phyloP scores from a whole-genome alignment of 1,284 basidiomycete species.

The Ustilago shanxiensis region DNA sequence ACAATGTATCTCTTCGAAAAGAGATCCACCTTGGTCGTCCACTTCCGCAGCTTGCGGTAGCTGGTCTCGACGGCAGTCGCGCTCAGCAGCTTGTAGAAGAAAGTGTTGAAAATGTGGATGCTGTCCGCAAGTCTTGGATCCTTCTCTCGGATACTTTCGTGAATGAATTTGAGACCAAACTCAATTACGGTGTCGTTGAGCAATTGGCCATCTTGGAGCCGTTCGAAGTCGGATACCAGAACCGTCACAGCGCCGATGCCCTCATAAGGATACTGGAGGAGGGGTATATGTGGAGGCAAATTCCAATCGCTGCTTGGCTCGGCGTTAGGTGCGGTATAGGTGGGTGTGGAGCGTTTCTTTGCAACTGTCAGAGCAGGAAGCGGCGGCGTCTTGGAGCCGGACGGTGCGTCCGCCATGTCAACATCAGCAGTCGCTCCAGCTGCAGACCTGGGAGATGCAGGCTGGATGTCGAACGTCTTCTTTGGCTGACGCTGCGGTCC shows the following conservation, averaged over 20 bases:
- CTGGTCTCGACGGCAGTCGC: conserved; percentile 73
- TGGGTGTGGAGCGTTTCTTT: conserved; percentile 7
- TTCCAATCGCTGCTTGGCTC: not conserved
- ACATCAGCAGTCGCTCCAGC: conserved; percentile 4
- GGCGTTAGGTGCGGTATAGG: not conserved
- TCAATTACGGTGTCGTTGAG: conserved; percentile 96
- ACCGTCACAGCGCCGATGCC: conserved; percentile 58
- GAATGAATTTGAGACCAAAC: conserved; percentile 86
- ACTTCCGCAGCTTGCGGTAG: conserved; percentile 88
- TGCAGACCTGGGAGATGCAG: conserved; percentile 21
- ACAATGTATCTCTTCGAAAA: conserved; percentile 93
- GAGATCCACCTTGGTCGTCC: conserved; percentile 88
- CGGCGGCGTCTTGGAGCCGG: conserved; percentile 2
- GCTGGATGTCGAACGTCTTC: conserved; percentile 37
- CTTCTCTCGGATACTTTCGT: conserved; percentile 55
- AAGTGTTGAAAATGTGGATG: conserved; percentile 93
- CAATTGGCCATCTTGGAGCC: conserved; percentile 59
- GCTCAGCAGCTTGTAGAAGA: conserved; percentile 95
- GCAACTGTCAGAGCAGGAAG: conserved; percentile 5
- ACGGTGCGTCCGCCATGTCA: conserved; percentile 10
- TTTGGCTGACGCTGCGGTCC: conserved; percentile 4
- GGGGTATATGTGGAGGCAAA: conserved; percentile 10
- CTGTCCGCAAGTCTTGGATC: conserved; percentile 78
- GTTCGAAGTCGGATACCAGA: conserved; percentile 47
- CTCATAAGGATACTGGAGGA: conserved; percentile 55